Base-by-base conservation (phyloP, 768 basidiomycete species). In the Auricularia sp. region DNA sequence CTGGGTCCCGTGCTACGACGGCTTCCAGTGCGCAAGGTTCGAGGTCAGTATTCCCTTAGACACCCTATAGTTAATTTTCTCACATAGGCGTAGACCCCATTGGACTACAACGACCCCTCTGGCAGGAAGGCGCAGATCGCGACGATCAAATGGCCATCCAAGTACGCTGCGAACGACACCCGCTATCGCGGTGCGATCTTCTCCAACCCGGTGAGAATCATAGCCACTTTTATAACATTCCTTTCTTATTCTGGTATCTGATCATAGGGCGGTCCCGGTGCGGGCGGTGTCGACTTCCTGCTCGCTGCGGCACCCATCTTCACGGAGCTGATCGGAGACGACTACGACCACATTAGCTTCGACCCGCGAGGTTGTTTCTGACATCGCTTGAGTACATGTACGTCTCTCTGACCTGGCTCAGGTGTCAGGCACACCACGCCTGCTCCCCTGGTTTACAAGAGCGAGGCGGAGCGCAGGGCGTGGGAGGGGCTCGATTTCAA, bases 331-430 rank as follows among this genome's bases (percentile, higher is more conserved):
- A 56, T 82, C 6, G 81, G 82, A 3, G 75, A 77, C 21, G 71
- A 76, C 54, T 83, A 79, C 66, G 80, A 83, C 63, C 67, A 82
- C 3, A 74, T 83, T 8, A 75, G 79, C 2, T 82, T 81, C 66
- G 81, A 83, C 68, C 80, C 80, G 14, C 69, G 80, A 72, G 80
- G 79, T 79, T 65, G 18, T 8, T 18, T 10, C 18, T 5, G 11
- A 51, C 47, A 5, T 18, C 13, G 39, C 13, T 18, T 18, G 10
- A 8, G 11, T 5, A 24, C 18, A 10, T 51, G 47, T 45, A 45
- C 18, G 11, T 51, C 18, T 6, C 21, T 16, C 11, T 10, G 29
- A 11, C 5, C 47, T 18, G 11, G 10, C 29, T 29, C 11, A 51
- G 47, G 47, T 18, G 47, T 51, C 6, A 18, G 10, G 11, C 14